These are phyloP conservation scores for Annulohypoxylon maeteangense DNA, from an alignment of 495 filamentous ascomycete genomes.

Conservation along the genomic window DNA sequence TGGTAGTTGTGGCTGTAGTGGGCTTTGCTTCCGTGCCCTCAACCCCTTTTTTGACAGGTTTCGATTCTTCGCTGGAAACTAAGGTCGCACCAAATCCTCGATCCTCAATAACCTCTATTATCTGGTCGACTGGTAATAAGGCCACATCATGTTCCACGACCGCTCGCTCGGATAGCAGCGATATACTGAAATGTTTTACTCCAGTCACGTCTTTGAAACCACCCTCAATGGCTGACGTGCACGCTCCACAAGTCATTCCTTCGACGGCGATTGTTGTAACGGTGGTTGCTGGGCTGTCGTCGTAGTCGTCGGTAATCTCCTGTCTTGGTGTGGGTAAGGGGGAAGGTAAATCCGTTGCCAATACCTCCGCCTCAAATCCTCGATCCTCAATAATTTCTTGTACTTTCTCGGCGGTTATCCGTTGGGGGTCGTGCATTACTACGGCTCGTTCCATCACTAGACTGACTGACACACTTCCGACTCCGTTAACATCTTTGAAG, in stretches of 20 bases:
- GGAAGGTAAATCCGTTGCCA: constrained; percentile 78
- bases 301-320: constrained; percentile 36
- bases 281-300: constrained; percentile 53
- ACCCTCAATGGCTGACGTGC: constrained; percentile 88
- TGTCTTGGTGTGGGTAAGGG: constrained; percentile 48
- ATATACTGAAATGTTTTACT: constrained; percentile 89
- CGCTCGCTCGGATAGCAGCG: constrained; percentile 88
- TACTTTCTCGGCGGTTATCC: constrained; percentile 76
- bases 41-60: constrained; percentile 47
- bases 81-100: constrained; percentile 89
- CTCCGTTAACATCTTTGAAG: constrained; percentile 82
- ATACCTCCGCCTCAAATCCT: constrained; percentile 93
- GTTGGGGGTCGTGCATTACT: constrained; percentile 83
- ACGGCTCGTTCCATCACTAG: constrained; percentile 93
- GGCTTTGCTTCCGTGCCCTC: constrained; percentile 30
- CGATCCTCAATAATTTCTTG: constrained; percentile 90
- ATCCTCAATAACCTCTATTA: constrained; percentile 87
- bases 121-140: constrained; percentile 73
- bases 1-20: constrained; percentile 73
- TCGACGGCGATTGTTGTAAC: constrained; percentile 86
- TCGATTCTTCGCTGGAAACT: constrained; percentile 61
- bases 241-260: constrained; percentile 98
- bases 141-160: constrained; percentile 84
- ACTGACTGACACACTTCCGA: constrained; percentile 86
- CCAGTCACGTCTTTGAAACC: constrained; percentile 83